Evolutionary conservation across 148 eudicot genomes (phyloP), one percentile per base, ranked within the genome.

Genomic region (Fagopyrum tataricum): DNA sequence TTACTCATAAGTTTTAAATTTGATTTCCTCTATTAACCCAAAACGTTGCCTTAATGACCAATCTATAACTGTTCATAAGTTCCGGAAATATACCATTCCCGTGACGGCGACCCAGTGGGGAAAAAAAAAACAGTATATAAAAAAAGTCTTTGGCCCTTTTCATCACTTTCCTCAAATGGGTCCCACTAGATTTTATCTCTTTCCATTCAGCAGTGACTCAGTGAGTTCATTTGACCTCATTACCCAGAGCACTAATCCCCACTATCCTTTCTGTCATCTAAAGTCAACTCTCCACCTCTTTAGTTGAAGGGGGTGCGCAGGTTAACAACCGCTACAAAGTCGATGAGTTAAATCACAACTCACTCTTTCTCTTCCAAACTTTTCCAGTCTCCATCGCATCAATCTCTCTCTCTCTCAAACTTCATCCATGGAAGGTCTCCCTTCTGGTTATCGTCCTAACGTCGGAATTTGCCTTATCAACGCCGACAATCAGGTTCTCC

Each of bases 361-460:
- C 62, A 56, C 62, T 56, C 8, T 6, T 46, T 12, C 18, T 31
- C 10, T 31, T 31, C 67, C 42, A 31, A 31, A 62, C 41, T 42
- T 62, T 62, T 62, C 37, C 67, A 62, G n/a, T 37, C 17, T 14
- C 17, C 18, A 1, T 37, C 68, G 4, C 41, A 26, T 31, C 41
- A 26, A 10, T 13, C 58, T 5, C 48, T 68, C 51, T 20, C 1
- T 59, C 14, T 78, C 70, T 14, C 72, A 77, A 10, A 14, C 23
- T 24, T 61, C 41, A 42, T 39, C 73, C 39, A 91, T 94, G 97
- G 98, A 91, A 76, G 86, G 77, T 73, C 88, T 94, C 48, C 98
- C 98, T 49, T 77, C 93, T 61, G 98, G 98, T 41, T 94, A 94
- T 72, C 98, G 98, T 43, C 97, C 98, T 23, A 91, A 91, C 90